These are phyloP conservation scores for Cicer cuneatum DNA, from an alignment of 306 rosid genomes.

Conservation along the genomic window DNA sequence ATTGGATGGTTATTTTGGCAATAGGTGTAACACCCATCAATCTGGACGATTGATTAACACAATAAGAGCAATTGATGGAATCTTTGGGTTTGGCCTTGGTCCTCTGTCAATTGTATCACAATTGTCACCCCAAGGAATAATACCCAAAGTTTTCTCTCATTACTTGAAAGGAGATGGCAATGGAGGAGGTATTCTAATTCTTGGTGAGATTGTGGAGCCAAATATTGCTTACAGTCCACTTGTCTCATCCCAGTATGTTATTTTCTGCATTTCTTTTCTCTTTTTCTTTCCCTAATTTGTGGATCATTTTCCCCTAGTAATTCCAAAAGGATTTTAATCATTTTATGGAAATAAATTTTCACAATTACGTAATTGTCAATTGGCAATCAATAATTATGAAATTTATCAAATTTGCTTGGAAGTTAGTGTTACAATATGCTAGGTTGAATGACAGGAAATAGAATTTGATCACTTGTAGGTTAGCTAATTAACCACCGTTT, in stretches of 20 bases:
- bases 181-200: slow-evolving; percentile 97
- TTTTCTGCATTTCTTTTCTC: slow-evolving; percentile 48
- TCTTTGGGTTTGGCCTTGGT: slow-evolving; percentile 95
- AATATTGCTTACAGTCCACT: slow-evolving; percentile 91
- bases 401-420: slow-evolving; percentile 19
- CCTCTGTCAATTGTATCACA: slow-evolving; percentile 84
- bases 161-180: slow-evolving; percentile 86
- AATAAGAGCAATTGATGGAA: slow-evolving; percentile 91
- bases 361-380: neutral
- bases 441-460: slow-evolving; percentile 15
- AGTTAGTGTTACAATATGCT: neutral
- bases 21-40: slow-evolving; percentile 88
- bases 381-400: slow-evolving; percentile 5
- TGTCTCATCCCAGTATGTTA: slow-evolving; percentile 91
- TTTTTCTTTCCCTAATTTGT: slow-evolving; percentile 14
- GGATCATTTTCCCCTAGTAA: neutral
- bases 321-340: slow-evolving; percentile 13
- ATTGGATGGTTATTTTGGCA: slow-evolving; percentile 49
- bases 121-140: slow-evolving; percentile 76
- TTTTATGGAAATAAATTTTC: slow-evolving; percentile 10
- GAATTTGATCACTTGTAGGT: slow-evolving; percentile 22
- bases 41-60: slow-evolving; percentile 88
- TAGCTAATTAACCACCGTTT: neutral
- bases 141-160: slow-evolving; percentile 92
- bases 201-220: slow-evolving; percentile 97